Evolutionary conservation across 2,329 filamentous ascomycete species (phyloP).

Genomic region (Aspergillus sp.): DNA sequence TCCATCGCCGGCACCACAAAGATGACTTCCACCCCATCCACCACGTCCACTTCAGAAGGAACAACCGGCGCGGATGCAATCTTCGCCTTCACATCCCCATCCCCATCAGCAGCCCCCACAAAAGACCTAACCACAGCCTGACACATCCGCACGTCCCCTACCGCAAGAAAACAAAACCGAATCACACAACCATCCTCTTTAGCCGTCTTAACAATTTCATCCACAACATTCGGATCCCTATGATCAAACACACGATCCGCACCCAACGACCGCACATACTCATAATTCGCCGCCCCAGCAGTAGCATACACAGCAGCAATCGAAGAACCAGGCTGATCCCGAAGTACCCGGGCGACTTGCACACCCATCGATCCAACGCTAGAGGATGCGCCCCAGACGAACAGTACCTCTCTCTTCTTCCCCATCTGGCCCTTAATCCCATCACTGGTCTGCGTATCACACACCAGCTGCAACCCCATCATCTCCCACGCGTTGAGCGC

Average conservation of each 20-base stretch:
- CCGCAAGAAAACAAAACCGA: constrained; percentile 47
- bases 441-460: constrained; percentile 13
- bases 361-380: constrained; percentile 51
- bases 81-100: constrained; percentile 22
- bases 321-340: constrained; percentile 33
- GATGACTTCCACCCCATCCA: constrained; percentile 40
- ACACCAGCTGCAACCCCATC: constrained; percentile 28
- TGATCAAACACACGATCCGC: constrained; percentile 48
- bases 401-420: constrained; percentile 35
- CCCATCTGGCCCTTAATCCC: no score
- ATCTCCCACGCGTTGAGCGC: constrained; percentile 44
- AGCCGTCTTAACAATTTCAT: constrained; percentile 40
- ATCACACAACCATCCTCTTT: constrained; percentile 41
- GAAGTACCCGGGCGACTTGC: constrained; percentile 41
- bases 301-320: constrained; percentile 48
- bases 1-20: constrained; percentile 42
- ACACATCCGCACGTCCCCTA: constrained; percentile 37
- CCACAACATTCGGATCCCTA: constrained; percentile 28
- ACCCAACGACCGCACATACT: constrained; percentile 34
- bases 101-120: neutral
- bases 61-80: constrained; percentile 43
- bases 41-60: constrained; percentile 29
- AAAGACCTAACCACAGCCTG: constrained; percentile 44
- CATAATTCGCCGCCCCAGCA: constrained; percentile 36
- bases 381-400: constrained; percentile 50